Evolutionary conservation across 768 basidiomycete genomes (phyloP), one percentile per base, ranked within the genome.

Genomic region (Xerocomellus amylosporus): DNA sequence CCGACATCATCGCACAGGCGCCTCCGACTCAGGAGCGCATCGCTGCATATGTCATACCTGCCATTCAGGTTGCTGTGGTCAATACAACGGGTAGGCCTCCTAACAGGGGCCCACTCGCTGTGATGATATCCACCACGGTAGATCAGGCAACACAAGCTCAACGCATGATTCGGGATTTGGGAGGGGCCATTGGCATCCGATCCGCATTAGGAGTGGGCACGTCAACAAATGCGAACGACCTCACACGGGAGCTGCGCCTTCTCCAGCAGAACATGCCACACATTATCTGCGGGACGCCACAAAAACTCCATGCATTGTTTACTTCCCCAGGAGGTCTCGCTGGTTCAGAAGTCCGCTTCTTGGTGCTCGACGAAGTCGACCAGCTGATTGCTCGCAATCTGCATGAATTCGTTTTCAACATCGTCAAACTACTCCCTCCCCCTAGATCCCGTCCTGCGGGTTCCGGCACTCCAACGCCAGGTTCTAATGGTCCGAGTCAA

Each of bases 11-110:
- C 64, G 95, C 96, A 9, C 97, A 99, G 73, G 97, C 96, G 10
- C 97, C 97, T 44, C 95, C 97, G 1, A 98, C 97, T 0, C 96
- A 98, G 70, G 97, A 99, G 70, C 83, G 97, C 43, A 99, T 99
- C 63, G 95, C 96, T 22, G 93, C 95, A 54, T 99, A 99, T 73
- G 87, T 93, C 46, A 93, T 96, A 56, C 93, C 92, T 46, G 90
- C 89, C 28, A 88, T 93, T 42, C 90, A 93, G 64, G 82, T 88
- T 49, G 87, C 89, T 33, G 76, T 94, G 52, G 80, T 85, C 34
- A 80, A 87, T 56, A 79, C 86, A 24, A 61, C 75, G 17, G 73
- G 74, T 28, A 82, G 79, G 12, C 78, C 77, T 33, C 79, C 85
- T 15, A 82, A 82, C 56, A 84, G 86, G 30, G 95, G 95, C 4